Evolutionary conservation across 2,329 filamentous ascomycete species (phyloP).

Genomic region (Coniochaeta pulveracea): DNA sequence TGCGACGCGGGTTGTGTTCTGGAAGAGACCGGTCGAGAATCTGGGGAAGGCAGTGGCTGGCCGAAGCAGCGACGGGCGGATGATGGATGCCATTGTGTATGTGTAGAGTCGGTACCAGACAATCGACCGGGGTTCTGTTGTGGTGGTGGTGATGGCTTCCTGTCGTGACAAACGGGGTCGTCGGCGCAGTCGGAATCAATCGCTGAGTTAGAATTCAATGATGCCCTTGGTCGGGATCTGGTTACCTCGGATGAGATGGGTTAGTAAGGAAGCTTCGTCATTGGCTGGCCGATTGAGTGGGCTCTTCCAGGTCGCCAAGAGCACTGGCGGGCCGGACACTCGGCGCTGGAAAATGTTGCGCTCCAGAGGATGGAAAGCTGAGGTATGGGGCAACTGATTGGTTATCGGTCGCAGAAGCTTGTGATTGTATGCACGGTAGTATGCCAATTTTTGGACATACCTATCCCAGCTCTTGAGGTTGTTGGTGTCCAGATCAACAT

Average conservation of each 20-base stretch:
- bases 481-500: background rate
- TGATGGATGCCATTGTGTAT: conserved; percentile 42
- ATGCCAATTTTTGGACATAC: conserved; percentile 2
- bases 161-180: conserved; percentile 8
- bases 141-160: background rate
- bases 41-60: conserved; percentile 26
- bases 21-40: conserved; percentile 13
- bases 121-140: conserved; percentile 9
- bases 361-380: background rate
- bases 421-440: background rate
- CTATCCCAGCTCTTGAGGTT: background rate
- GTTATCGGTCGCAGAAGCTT: too few relatives aligned
- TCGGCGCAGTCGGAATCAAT: background rate
- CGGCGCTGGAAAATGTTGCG: too few relatives aligned
- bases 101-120: conserved; percentile 7
- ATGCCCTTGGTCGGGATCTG: too few relatives aligned
- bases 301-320: conserved; percentile 5
- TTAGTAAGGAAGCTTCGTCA: conserved; percentile 25
- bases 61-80: conserved; percentile 43
- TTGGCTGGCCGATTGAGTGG: conserved; percentile 23
- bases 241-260: too few relatives aligned
- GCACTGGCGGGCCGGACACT: too few relatives aligned
- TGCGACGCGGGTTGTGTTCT: conserved; percentile 45
- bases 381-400: too few relatives aligned
- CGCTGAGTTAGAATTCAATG: too few relatives aligned